A percentile compares a stretch with the other conserved stretches of the same genome.
Evolutionary conservation across 108 stramenopile genomes (phyloP).

Genomic region (Cyclotella kingstonii): DNA sequence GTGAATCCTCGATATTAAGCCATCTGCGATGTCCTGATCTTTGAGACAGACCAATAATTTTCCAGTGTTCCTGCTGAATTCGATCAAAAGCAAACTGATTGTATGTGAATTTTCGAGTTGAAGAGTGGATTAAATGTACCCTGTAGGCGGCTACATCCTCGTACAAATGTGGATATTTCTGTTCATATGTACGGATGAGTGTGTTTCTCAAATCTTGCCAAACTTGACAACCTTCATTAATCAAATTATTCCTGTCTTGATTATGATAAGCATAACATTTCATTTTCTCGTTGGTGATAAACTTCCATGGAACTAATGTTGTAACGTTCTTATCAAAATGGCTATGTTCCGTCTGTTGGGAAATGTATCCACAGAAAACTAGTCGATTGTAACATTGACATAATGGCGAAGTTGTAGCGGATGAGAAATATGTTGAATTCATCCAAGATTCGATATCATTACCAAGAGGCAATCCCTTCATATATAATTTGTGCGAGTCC

Average conservation of each 20-base stretch:
- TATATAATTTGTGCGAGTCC: constrained; percentile 10
- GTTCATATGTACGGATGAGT: constrained; percentile 3
- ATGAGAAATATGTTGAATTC: not conserved
- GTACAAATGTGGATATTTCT: constrained; percentile 13
- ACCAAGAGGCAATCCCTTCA: constrained; percentile 6
- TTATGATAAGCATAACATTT: constrained; percentile 5
- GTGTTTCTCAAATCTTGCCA: constrained; percentile 17
- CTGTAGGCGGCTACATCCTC: constrained; percentile 15
- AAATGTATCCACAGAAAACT: constrained; percentile 22
- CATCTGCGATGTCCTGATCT: constrained; percentile 13
- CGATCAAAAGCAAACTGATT: not conserved
- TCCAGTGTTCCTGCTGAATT: constrained; percentile 3
- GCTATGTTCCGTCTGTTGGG: not conserved
- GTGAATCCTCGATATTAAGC: constrained; percentile 18
- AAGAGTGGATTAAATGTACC: constrained; percentile 2
- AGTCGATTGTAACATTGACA: constrained; percentile 16
- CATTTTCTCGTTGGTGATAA: not conserved
- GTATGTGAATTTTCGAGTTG: not conserved
- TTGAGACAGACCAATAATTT: constrained; percentile 27
- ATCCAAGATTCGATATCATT: constrained; percentile 1
- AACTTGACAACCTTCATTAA: constrained; percentile 8
- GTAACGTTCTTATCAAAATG: not conserved
- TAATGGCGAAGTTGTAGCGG: not conserved
- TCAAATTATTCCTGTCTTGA: not conserved
- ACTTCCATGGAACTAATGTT: not conserved